Evolutionary conservation across 202 grass and related monocot species (phyloP), one percentile per base, ranked within the genome.

Genomic region (Panicum virgatum): DNA sequence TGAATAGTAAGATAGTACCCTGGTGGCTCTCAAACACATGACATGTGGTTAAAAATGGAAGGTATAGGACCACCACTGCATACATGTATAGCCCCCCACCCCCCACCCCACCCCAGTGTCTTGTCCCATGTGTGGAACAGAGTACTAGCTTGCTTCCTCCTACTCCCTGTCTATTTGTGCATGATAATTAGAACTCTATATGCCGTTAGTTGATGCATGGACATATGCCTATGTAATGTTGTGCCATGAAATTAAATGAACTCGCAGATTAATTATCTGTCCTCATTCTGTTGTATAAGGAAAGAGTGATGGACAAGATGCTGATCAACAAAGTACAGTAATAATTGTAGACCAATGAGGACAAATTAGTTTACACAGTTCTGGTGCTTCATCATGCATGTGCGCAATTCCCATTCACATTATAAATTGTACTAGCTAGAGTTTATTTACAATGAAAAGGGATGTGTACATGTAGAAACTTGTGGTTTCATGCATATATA

Each of bases 21-120:
- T 19, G 15, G 9, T 45, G 42, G 56, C 6, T 73, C 29, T 62
- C 3, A 34, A 45, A 22, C 46, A 9, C 45, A 30, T 34, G 57
- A 62, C 45, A 30, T 57, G 39, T 5, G 27, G 40, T 77, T 62
- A 62, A 77, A 47, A 77, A 45, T 25, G 40, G 23, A 77, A 62
- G 3, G 26, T 30, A 30, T 32, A 43, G 74, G 56, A 62, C 74
- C 74, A n/a, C n/a, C n/a, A 62, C 39, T 46, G 39, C 39, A 77
- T 29, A 47, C 45, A 19, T 76, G 27, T 77, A n/a, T n/a, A 77
- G 58, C 5, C 5, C 58, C 57, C 75, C n/a, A n/a, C n/a, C n/a
- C n/a, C n/a, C n/a, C n/a, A n/a, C n/a, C n/a, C n/a, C n/a, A n/a
- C n/a, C n/a, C 40, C 10, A 9, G 18, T 61, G 73, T 50, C 26